These are phyloP conservation scores for Parasarocladium wereldwijsianum DNA, from an alignment of 2,329 filamentous ascomycete species.

Conservation along the genomic window DNA sequence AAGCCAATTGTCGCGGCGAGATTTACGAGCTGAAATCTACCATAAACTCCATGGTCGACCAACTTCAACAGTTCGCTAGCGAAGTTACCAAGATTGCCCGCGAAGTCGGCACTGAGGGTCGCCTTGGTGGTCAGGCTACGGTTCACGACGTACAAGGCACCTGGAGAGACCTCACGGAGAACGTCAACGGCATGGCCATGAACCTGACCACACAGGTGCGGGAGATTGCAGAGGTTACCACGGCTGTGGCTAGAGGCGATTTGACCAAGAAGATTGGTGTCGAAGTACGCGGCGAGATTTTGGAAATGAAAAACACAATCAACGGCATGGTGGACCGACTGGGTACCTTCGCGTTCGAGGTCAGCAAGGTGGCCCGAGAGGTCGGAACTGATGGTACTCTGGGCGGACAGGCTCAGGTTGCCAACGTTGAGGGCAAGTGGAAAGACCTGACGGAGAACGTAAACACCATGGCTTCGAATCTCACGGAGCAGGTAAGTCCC, in stretches of 20 bases:
- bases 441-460: constrained; percentile 89
- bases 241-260: constrained; percentile 86
- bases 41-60: constrained; percentile 99
- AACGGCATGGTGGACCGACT: constrained; percentile 98
- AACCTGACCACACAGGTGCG: constrained; percentile 95
- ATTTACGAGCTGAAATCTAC: constrained; percentile 92
- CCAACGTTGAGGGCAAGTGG: constrained; percentile 95
- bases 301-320: constrained; percentile 92
- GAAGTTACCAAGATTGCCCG: constrained; percentile 94
- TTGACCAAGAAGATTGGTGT: constrained; percentile 92
- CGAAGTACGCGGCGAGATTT: constrained; percentile 84
- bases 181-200: constrained; percentile 97
- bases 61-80: constrained; percentile 88
- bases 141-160: constrained; percentile 95
- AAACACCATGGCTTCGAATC: constrained; percentile 59
- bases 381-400: constrained; percentile 93
- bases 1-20: constrained; percentile 82
- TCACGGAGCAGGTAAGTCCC: constrained; percentile 43
- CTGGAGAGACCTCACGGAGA: constrained; percentile 89
- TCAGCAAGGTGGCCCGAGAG: constrained; percentile 88
- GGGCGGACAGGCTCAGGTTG: constrained; percentile 84
- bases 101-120: constrained; percentile 91
- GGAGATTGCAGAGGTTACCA: constrained; percentile 94
- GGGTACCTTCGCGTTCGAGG: constrained; percentile 89
- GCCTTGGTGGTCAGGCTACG: constrained; percentile 85